Percentiles rank a stretch among this genome's conserved stretches.
Evolutionary conservation across 352 stramenopile genomes (phyloP).

Genomic region (Phytophthora syringae): DNA sequence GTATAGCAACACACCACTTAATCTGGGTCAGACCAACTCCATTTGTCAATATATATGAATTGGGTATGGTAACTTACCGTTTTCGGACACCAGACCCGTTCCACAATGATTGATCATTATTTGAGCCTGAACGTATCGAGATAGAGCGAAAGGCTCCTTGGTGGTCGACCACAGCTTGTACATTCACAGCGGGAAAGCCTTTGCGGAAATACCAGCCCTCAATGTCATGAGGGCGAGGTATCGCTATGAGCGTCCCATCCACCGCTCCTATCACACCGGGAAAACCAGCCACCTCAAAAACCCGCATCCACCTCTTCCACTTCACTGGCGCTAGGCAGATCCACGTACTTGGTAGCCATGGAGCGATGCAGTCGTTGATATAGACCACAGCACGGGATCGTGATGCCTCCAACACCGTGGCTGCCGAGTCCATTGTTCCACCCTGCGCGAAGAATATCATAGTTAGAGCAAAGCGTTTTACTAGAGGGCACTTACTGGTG

Average conservation of each 20-base stretch:
- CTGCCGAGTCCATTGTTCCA: constrained; percentile 15
- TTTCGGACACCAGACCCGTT: constrained; percentile 11
- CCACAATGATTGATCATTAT: constrained; percentile 30
- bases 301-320: neutral
- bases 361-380: constrained; percentile 7
- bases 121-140: constrained; percentile 23
- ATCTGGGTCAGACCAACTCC: no score
- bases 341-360: neutral
- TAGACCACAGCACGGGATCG: constrained; percentile 16
- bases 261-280: neutral
- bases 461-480: constrained; percentile 25
- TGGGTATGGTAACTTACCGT: neutral
- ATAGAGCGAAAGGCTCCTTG: constrained; percentile 1
- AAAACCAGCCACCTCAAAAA: neutral
- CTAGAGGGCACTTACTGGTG: constrained; percentile 29
- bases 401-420: constrained; percentile 18
- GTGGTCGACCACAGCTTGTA: constrained; percentile 23
- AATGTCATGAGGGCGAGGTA: neutral
- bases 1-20: neutral
- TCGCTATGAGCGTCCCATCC: neutral
- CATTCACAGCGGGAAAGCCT: constrained; percentile 19
- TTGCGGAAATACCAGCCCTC: constrained; percentile 28
- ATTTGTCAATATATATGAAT: neutral
- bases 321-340: neutral
- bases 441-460: constrained; percentile 21